Base-by-base conservation (phyloP, 176 grass and related monocot genomes). In the Raddia guianensis region DNA sequence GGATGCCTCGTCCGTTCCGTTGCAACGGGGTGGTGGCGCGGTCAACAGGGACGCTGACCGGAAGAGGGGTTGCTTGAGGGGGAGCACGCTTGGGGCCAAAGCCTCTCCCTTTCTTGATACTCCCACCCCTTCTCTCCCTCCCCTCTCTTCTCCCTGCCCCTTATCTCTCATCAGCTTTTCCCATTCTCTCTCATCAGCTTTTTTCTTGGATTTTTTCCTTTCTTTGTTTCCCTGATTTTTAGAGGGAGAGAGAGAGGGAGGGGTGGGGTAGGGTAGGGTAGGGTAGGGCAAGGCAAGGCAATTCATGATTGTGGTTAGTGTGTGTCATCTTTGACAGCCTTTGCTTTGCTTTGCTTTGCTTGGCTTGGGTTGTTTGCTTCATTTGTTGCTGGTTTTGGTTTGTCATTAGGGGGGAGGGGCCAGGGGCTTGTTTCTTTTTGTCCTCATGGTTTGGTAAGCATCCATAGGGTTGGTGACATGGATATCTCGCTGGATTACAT, bases 41-140 rank as follows among this genome's bases (percentile, higher is more conserved):
- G 87, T 86, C 83, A 89, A 89, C 87, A 76, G 72, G 73, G 78
- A 73, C 66, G 87, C 78, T 85, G 87, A 85, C 87, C 82, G 64
- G 47, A 65, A 49, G 58, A 15, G 8, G 37, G 79, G 61, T 89
- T 89, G 87, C 87, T 89, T 86, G 66, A 18, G 20, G 19, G 87
- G 87, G 83, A 90, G 88, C 83, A 90, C 88, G 78, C 83, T 82
- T 82, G 78, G 83, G 73, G 55, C 44, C 78, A 85, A 86, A 89
- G 83, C 78, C 87, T 85, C 78, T 0, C 19, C 44, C 83, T 89
- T 85, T 81, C 87, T 85, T 89, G 87, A 76, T 89, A 69, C 87
- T 71, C 87, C 64, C 87, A 20, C 33, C 56, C 47, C 9, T 14
- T 2, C n/a, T 48, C 79, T 35, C 33, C 43, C 73, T n/a, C n/a